Evolutionary conservation across 495 filamentous ascomycete genomes (phyloP).

Genomic region (Endocarpon pusillum): DNA sequence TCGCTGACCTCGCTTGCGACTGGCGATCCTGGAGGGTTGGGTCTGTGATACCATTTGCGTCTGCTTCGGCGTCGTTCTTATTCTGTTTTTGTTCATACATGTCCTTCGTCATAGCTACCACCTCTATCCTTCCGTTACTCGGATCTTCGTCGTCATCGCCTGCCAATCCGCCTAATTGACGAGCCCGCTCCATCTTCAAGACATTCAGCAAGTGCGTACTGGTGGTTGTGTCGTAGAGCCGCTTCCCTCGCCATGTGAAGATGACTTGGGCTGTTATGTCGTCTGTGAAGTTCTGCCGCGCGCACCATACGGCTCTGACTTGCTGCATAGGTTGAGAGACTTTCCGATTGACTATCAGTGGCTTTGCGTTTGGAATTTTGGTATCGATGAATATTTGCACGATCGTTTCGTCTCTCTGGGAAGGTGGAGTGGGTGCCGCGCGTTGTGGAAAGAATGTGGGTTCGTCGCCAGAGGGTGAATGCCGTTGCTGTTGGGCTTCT

Average conservation of each 20-base stretch:
- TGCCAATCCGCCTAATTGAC: conserved; percentile 16
- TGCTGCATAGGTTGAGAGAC: conserved; percentile 46
- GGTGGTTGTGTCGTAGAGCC: conserved; percentile 56
- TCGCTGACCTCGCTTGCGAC: conserved; percentile 9
- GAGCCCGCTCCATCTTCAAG: conserved; percentile 20
- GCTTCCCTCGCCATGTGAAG: conserved; percentile 61
- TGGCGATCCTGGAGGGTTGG: conserved; percentile 10
- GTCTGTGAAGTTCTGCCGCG: conserved; percentile 33
- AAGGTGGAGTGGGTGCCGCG: background rate
- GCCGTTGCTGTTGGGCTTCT: conserved; percentile 8
- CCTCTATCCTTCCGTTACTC: conserved; percentile 3
- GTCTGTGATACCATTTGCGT: conserved; percentile 8
- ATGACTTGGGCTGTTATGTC: conserved; percentile 38
- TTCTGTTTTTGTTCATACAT: conserved; percentile 49
- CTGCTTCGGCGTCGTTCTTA: conserved; percentile 9
- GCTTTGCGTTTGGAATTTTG: conserved; percentile 38
- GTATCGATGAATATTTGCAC: conserved; percentile 60
- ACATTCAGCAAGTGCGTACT: conserved; percentile 47
- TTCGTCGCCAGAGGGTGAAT: conserved; percentile 4
- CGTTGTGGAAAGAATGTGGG: conserved; percentile 4
- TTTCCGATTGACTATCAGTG: conserved; percentile 50
- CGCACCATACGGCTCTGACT: conserved; percentile 50
- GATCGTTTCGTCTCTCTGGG: conserved; percentile 25
- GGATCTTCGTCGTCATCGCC: conserved; percentile 17
- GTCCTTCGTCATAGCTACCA: conserved; percentile 26